Conservation (phyloP, 768 basidiomycete genomes). For the Kwoniella dejecticola region DNA sequence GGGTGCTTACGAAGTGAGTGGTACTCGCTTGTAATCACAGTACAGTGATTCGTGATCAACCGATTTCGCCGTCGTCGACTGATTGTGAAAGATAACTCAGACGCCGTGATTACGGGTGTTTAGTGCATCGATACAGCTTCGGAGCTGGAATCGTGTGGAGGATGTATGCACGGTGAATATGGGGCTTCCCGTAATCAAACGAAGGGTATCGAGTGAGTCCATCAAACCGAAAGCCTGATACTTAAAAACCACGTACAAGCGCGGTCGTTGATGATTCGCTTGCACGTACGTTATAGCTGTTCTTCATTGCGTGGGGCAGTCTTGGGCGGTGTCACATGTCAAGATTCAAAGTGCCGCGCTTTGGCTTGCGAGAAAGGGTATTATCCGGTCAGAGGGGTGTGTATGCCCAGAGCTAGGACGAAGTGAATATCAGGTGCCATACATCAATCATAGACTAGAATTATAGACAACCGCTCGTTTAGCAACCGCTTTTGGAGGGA, state of each 20-base stretch:
- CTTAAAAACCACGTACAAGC: not conserved
- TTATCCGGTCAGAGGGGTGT: not conserved
- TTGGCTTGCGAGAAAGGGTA: slow-evolving; percentile 24
- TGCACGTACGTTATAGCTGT: not conserved
- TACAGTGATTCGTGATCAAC: too few relatives aligned
- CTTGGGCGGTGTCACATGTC: slow-evolving; percentile 23
- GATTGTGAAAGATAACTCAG: too few relatives aligned
- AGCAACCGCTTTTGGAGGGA: too few relatives aligned
- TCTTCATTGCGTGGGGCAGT: not conserved
- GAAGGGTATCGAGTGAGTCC: slow-evolving; percentile 12
- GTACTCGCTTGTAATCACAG: too few relatives aligned
- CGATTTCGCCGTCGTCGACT: too few relatives aligned
- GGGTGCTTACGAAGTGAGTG: slow-evolving; percentile 15
- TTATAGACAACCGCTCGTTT: too few relatives aligned
- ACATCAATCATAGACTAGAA: too few relatives aligned
- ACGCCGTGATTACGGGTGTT: too few relatives aligned
- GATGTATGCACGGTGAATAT: slow-evolving; percentile 14
- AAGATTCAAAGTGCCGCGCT: slow-evolving; percentile 13
- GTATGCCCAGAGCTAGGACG: not conserved
- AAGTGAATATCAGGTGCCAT: too few relatives aligned
- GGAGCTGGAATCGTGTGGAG: slow-evolving; percentile 20
- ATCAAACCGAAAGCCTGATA: too few relatives aligned
- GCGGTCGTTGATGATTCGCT: not conserved
- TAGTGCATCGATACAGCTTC: slow-evolving; percentile 15
- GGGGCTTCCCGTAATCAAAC: not conserved